Percentiles rank a stretch among this genome's conserved stretches.
These are phyloP conservation scores for Annulohypoxylon maeteangense DNA, from an alignment of 495 filamentous ascomycete species.

Conservation along the genomic window DNA sequence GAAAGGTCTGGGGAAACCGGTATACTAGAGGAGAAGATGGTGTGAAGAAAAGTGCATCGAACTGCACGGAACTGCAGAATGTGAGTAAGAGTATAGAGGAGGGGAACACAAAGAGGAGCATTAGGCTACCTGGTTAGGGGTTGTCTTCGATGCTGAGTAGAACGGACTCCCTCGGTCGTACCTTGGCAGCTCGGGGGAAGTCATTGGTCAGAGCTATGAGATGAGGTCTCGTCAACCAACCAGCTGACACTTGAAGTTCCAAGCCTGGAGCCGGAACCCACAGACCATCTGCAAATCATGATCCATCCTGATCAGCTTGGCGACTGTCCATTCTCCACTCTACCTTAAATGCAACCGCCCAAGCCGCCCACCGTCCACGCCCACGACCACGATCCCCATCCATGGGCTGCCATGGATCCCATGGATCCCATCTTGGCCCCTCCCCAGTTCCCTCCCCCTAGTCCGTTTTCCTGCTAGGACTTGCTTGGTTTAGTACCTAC, in stretches of 20 bases:
- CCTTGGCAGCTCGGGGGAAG: conserved; percentile 25
- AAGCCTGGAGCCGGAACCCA: conserved; percentile 44
- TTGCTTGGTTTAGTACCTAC: conserved; percentile 23
- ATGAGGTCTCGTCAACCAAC: conserved; percentile 49
- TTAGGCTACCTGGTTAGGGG: conserved; percentile 35
- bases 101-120: conserved; percentile 38
- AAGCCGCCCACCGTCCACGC: conserved; percentile 37
- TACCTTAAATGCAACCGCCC: conserved; percentile 46
- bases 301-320: conserved; percentile 44
- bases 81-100: conserved; percentile 19
- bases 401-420: conserved; percentile 23
- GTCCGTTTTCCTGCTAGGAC: conserved; percentile 15
- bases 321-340: conserved; percentile 38
- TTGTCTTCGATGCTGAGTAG: conserved; percentile 22
- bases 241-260: conserved; percentile 49
- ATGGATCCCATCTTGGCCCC: conserved; percentile 4
- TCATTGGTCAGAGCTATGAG: conserved; percentile 41
- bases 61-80: too few relatives aligned
- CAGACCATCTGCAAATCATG: conserved; percentile 50
- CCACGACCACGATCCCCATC: conserved; percentile 34
- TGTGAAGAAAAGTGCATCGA: conserved; percentile 35
- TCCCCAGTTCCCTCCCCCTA: conserved; percentile 12
- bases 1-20: conserved; percentile 39
- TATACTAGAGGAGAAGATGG: conserved; percentile 37
- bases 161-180: conserved; percentile 26